Conservation (phyloP, 805 yeast species). For the Candida corydali region DNA sequence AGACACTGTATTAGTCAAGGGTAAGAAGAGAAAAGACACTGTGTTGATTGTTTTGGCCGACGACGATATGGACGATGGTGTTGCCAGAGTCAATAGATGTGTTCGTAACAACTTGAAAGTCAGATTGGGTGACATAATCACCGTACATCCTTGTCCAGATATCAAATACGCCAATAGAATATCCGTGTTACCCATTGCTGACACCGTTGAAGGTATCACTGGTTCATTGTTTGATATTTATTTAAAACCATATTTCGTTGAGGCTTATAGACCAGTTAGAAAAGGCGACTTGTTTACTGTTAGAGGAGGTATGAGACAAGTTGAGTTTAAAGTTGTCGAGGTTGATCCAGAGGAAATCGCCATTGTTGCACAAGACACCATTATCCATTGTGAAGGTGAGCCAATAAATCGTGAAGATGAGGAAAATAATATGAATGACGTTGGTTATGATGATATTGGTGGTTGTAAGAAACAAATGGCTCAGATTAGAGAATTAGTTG, state of each 20-base stretch:
- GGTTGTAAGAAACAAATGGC: slow-evolving; percentile 99
- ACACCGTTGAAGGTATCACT: slow-evolving; percentile 95
- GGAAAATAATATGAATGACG: slow-evolving; percentile 93
- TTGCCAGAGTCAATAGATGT: slow-evolving; percentile 89
- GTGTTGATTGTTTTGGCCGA: slow-evolving; percentile 93
- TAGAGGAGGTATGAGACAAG: slow-evolving; percentile 99
- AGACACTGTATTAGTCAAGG: slow-evolving; percentile 94
- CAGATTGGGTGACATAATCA: slow-evolving; percentile 86
- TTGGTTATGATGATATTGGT: slow-evolving; percentile 98
- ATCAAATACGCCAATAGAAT: slow-evolving; percentile 95
- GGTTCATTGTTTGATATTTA: slow-evolving; percentile 95
- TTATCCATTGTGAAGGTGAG: slow-evolving; percentile 98
- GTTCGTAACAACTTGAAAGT: slow-evolving; percentile 94
- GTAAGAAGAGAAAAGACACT: slow-evolving; percentile 97
- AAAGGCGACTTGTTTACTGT: slow-evolving; percentile 95
- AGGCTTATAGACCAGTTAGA: slow-evolving; percentile 97
- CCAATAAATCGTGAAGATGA: slow-evolving; percentile 98
- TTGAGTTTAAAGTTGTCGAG: slow-evolving; percentile 96
- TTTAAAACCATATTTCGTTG: slow-evolving; percentile 96
- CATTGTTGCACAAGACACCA: slow-evolving; percentile 96
- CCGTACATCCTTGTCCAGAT: slow-evolving; percentile 95
- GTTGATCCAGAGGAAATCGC: slow-evolving; percentile 97
- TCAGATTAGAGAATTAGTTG: slow-evolving; percentile 97
- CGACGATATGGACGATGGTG: slow-evolving; percentile 95
- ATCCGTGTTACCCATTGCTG: slow-evolving; percentile 94